Percentiles rank a stretch among this genome's conserved stretches.
Evolutionary conservation across 2,329 filamentous ascomycete genomes (phyloP).

Genomic region (Aspergillus bombycis): DNA sequence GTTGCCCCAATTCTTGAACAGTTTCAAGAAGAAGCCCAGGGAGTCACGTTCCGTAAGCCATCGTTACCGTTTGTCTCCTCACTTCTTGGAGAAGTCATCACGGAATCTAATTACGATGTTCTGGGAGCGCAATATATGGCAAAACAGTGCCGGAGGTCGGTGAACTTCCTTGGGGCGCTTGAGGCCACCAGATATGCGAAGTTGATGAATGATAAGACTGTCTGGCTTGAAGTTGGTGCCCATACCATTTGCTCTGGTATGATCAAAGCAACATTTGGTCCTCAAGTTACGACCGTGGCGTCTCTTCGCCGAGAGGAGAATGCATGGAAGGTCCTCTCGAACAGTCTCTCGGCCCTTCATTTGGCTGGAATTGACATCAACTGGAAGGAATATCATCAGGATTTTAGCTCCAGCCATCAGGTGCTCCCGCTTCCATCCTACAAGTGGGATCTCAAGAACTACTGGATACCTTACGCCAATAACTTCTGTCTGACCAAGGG

Average conservation of each 20-base stretch:
- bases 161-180: conserved; percentile 51
- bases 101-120: conserved; percentile 62
- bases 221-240: conserved; percentile 68
- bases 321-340: conserved; percentile 53
- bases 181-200: conserved; percentile 37
- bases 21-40: conserved; percentile 41
- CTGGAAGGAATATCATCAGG: conserved; percentile 71
- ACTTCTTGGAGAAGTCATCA: conserved; percentile 48
- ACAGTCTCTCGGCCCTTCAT: conserved; percentile 64
- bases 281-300: conserved; percentile 56
- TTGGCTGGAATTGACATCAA: conserved; percentile 65
- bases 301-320: conserved; percentile 48
- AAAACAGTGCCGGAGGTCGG: conserved; percentile 46
- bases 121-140: conserved; percentile 43
- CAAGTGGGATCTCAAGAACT: conserved; percentile 70
- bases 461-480: conserved; percentile 72
- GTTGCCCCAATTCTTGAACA: conserved; percentile 50
- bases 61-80: conserved; percentile 50
- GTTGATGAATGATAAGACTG: conserved; percentile 69
- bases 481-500: conserved; percentile 74
- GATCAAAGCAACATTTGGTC: conserved; percentile 60
- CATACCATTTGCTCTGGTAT: conserved; percentile 52
- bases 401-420: conserved; percentile 61
- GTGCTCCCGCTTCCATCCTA: conserved; percentile 70
- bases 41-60: conserved; percentile 40